Percentiles rank a stretch among this genome's conserved stretches.
Conservation (phyloP, 2,329 filamentous ascomycete genomes). For the Botrytis elliptica region DNA sequence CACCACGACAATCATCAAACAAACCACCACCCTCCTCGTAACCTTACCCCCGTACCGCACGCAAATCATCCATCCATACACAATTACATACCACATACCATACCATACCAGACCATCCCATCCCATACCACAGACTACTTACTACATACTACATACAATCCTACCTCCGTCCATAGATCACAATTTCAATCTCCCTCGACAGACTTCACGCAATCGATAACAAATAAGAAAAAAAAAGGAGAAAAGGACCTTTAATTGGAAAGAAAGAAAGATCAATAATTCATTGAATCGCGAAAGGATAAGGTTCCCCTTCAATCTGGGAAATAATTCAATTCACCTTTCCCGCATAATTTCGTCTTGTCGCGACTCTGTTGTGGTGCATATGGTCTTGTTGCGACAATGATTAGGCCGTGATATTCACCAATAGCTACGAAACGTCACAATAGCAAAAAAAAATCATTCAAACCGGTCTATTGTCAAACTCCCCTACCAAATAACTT, state of each 20-base stretch:
- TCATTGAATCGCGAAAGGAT: not conserved
- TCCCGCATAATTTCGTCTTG: not conserved
- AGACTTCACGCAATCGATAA: not conserved
- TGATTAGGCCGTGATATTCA: slow-evolving; percentile 32
- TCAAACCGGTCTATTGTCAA: slow-evolving; percentile 2
- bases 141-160: not conserved
- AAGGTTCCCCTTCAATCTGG: not conserved
- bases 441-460: slow-evolving; percentile 12
- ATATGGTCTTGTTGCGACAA: slow-evolving; percentile 32
- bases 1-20: slow-evolving; percentile 4
- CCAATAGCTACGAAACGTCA: slow-evolving; percentile 23
- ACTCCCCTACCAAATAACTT: not conserved
- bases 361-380: slow-evolving; percentile 20
- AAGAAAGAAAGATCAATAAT: not conserved
- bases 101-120: not conserved
- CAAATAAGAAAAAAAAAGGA: too few relatives aligned
- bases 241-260: not conserved
- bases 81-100: not conserved
- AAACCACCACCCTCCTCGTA: not conserved
- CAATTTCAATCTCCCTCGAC: not conserved
- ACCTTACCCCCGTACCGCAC: not conserved
- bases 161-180: not conserved
- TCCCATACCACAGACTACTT: too few relatives aligned
- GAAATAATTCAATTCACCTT: slow-evolving; percentile 7
- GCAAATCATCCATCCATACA: not conserved